Base-by-base conservation (phyloP, 1,284 basidiomycete species). In the Gymnopus androsaceus region DNA sequence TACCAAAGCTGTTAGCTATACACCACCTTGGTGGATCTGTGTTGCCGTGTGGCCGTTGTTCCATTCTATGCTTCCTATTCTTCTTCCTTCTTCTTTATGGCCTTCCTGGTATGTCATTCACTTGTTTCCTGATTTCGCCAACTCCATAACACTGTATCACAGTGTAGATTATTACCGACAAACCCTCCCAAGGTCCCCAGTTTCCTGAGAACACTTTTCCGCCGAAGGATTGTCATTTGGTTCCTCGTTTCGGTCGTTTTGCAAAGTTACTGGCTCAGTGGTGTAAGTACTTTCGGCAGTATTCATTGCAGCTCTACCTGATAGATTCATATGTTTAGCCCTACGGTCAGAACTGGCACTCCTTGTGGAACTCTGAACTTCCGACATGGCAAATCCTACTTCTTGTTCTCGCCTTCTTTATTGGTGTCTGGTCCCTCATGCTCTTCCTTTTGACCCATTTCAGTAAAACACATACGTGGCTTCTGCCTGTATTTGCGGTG, bases 391-490 rank as follows among this genome's bases (percentile, higher is more conserved):
- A 88, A 61, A 93, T 89, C 48, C 75, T 92, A 21, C 69, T 95
- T 23, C 86, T 95, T 59, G 81, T 95, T 67, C 70, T 88, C 64
- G 67, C 79, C 25, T 96, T 96, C 83, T 96, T 96, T 74, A 72
- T 95, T 59, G 84, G 83, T 56, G 82, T 95, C 48, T 96, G 94
- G 94, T 90, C 79, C 12, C 64, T 83, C 11, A 75, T 92, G 71
- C 76, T 96, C 69, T 69, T 80, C 54, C 75, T 93, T 52, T 77
- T 96, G 66, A 95, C 91, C 15, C 80, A 87, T 64, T 87, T 94
- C 72, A 91, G 90, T 66, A 95, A 94, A 74, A 91, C 90, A 4
- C 94, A 96, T 69, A 95, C 94, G 11, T 96, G 94, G 94, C 76
- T 96, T 15, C 75, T 96, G 47, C 92, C 94, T 54, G 91, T 96